Conservation (phyloP, 2,329 filamentous ascomycete species). For the Calonectria pauciramosa region DNA sequence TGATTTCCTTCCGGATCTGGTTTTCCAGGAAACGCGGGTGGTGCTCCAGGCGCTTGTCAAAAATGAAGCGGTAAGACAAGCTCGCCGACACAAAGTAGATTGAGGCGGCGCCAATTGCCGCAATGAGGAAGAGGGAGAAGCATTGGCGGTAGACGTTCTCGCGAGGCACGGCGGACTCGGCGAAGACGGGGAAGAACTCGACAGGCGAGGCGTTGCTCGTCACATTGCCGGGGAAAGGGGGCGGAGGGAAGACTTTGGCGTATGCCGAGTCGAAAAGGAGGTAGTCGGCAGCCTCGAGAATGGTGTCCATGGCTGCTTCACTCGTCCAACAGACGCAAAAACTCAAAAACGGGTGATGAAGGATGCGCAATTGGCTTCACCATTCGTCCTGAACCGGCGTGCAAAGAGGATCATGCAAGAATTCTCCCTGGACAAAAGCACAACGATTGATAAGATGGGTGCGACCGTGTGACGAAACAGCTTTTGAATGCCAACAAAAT, state of each 20-base stretch:
- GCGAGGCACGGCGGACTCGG: conserved; percentile 52
- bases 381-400: neutral
- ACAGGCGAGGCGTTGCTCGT: conserved; percentile 25
- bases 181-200: conserved; percentile 35
- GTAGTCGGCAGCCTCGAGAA: conserved; percentile 58
- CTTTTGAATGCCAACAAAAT: conserved; percentile 13
- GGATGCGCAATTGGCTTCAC: conserved; percentile 2
- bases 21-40: conserved; percentile 64
- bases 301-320: conserved; percentile 51
- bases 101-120: conserved; percentile 53
- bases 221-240: conserved; percentile 24
- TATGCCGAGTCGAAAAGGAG: conserved; percentile 57
- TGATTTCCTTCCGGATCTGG: conserved; percentile 60
- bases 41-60: conserved; percentile 60
- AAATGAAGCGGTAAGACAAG: conserved; percentile 80
- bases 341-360: neutral
- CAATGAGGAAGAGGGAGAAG: conserved; percentile 55
- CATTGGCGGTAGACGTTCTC: conserved; percentile 57
- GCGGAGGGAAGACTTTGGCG: conserved; percentile 53
- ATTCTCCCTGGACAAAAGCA: neutral
- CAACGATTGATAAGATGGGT: conserved; percentile 10
- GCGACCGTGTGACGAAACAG: conserved; percentile 6
- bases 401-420: conserved; percentile 1
- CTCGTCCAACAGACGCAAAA: neutral
- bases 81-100: conserved; percentile 77